Conservation (phyloP, 306 rosid species). For the Sicyos baderoa region DNA sequence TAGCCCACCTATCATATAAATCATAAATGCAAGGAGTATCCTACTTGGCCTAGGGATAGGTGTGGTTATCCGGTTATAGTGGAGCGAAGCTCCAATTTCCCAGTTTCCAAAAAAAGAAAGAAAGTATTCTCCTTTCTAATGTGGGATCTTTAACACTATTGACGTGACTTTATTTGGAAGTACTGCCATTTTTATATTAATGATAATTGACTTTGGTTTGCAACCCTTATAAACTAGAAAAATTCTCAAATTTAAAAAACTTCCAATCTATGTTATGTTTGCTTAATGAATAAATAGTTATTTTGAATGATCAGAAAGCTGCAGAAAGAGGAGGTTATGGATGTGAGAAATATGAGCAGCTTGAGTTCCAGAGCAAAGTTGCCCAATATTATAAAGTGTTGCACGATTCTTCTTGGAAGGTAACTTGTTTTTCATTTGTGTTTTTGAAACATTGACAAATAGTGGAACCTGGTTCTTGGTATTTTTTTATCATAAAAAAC, state of each 20-base stretch:
- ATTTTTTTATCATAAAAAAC: neutral
- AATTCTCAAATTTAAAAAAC: neutral
- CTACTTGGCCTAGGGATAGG: too few species aligned
- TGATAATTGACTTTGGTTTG: neutral
- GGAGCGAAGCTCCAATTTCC: too few species aligned
- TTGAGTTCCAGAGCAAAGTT: conserved; percentile 69
- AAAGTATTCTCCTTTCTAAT: too few species aligned
- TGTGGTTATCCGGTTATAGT: too few species aligned
- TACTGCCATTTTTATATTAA: neutral
- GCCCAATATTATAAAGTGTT: conserved; percentile 50
- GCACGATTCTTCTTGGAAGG: conserved; percentile 71
- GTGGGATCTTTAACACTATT: neutral
- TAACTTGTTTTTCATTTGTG: conserved; percentile 24
- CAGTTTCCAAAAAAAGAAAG: too few species aligned
- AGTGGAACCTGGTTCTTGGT: neutral
- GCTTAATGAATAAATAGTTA: conserved; percentile 15
- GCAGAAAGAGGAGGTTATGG: conserved; percentile 91
- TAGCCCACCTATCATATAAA: too few species aligned
- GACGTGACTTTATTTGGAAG: neutral
- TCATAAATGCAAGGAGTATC: too few species aligned
- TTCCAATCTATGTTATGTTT: neutral
- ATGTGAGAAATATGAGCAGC: conserved; percentile 85
- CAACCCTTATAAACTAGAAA: neutral
- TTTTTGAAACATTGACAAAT: neutral
- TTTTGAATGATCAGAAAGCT: conserved; percentile 56